These are phyloP conservation scores for Thymus quinquecostatus DNA, from an alignment of 257 asterid species.

Conservation along the genomic window DNA sequence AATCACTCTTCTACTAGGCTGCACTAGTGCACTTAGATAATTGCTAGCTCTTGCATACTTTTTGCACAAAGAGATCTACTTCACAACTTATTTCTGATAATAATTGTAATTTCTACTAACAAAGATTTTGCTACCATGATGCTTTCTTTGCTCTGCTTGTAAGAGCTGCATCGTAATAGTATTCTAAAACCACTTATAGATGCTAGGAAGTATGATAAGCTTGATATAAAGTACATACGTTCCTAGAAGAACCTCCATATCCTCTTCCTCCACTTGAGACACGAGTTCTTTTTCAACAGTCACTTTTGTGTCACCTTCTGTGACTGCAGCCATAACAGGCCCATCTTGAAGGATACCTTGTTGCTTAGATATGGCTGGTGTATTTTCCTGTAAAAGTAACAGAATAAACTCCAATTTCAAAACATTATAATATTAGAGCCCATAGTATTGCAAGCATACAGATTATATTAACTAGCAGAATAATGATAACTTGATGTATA, in stretches of 20 bases:
- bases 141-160: slow-evolving; percentile 10
- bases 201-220: slow-evolving; percentile 7
- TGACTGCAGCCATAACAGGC: slow-evolving; percentile 41
- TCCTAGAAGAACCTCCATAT: slow-evolving; percentile 99
- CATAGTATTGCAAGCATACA: not conserved
- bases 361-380: slow-evolving; percentile 61
- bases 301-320: slow-evolving; percentile 76
- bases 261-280: slow-evolving; percentile 97
- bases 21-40: not conserved
- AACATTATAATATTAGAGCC: not conserved
- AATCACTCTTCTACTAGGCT: slow-evolving; percentile 10
- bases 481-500: slow-evolving; percentile 10
- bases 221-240: slow-evolving; percentile 66
- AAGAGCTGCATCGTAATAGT: slow-evolving; percentile 15
- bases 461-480: slow-evolving; percentile 15
- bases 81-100: slow-evolving; percentile 15
- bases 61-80: not conserved
- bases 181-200: slow-evolving; percentile 13
- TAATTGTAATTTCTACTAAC: slow-evolving; percentile 2
- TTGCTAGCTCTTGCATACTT: slow-evolving; percentile 1
- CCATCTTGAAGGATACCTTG: slow-evolving; percentile 64
- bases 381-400: slow-evolving; percentile 66
- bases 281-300: slow-evolving; percentile 98
- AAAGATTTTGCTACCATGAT: not conserved
- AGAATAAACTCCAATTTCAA: slow-evolving; percentile 16